Percentiles rank a stretch among this genome's conserved stretches.
These are phyloP conservation scores for Saturnispora halmiae DNA, from an alignment of 805 yeast species.

Conservation along the genomic window DNA sequence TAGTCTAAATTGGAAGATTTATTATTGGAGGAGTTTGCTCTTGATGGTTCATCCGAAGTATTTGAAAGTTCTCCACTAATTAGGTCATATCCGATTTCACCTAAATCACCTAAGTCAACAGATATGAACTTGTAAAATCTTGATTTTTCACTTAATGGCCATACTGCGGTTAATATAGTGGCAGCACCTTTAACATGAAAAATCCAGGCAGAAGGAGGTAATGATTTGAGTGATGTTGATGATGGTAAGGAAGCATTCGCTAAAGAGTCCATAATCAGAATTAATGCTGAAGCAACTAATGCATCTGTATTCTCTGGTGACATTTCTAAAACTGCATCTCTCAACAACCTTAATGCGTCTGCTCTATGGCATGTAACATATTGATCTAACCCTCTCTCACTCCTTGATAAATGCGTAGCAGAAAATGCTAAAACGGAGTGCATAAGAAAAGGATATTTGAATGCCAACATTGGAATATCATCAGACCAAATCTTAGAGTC, in stretches of 20 bases:
- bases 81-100: conserved; percentile 46
- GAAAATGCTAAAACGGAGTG: conserved; percentile 85
- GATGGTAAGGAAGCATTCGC: conserved; percentile 76
- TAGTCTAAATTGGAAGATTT: conserved; percentile 2
- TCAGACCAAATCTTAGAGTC: conserved; percentile 79
- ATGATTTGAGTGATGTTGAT: conserved; percentile 42
- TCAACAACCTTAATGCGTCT: conserved; percentile 67
- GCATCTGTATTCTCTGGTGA: conserved; percentile 86
- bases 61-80: conserved; percentile 29
- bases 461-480: conserved; percentile 83
- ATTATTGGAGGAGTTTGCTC: conserved; percentile 7
- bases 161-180: conserved; percentile 89
- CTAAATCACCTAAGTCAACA: conserved; percentile 85
- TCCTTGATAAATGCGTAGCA: conserved; percentile 81
- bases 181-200: conserved; percentile 97
- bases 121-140: conserved; percentile 62
- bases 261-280: conserved; percentile 83
- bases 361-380: conserved; percentile 81
- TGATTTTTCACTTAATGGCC: conserved; percentile 73
- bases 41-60: conserved; percentile 19
- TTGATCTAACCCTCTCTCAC: conserved; percentile 66
- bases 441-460: conserved; percentile 83
- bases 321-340: conserved; percentile 82
- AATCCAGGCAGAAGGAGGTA: conserved; percentile 94
- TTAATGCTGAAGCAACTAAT: conserved; percentile 81